These are phyloP conservation scores for Phyllosticta paracitricarpa DNA, from an alignment of 2,329 filamentous ascomycete species.

Conservation along the genomic window DNA sequence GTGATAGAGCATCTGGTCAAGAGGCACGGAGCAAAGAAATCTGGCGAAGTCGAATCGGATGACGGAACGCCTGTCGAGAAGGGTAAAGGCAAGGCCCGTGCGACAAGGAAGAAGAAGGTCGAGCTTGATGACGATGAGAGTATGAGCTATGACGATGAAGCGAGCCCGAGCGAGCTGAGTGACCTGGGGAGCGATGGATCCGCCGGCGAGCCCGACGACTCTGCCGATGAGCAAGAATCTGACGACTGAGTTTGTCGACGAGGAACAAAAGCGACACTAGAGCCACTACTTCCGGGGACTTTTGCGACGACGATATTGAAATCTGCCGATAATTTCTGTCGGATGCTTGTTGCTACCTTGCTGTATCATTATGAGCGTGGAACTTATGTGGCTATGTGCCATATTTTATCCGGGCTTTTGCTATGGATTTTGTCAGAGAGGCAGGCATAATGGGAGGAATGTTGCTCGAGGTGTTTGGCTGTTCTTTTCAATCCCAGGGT, in stretches of 20 bases:
- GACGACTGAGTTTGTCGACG: not conserved
- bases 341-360: not conserved
- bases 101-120: not conserved
- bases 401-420: not conserved
- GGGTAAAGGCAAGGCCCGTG: not conserved
- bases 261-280: not conserved
- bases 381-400: not conserved
- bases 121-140: not conserved
- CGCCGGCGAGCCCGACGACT: not conserved
- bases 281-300: not conserved
- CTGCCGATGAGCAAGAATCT: not conserved
- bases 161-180: not conserved
- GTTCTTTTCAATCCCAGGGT: not conserved
- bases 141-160: not conserved
- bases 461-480: not conserved
- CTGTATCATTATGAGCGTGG: not conserved
- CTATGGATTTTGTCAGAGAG: not conserved
- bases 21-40: slow-evolving; percentile 46
- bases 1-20: slow-evolving; percentile 54
- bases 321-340: not conserved
- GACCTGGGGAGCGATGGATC: slow-evolving; percentile 1
- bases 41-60: slow-evolving; percentile 13
- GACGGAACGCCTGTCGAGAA: not conserved
- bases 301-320: not conserved
- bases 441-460: not conserved